Percentiles rank a stretch among this genome's conserved stretches.
Conservation (phyloP, 768 basidiomycete species). For the Postia placenta region DNA sequence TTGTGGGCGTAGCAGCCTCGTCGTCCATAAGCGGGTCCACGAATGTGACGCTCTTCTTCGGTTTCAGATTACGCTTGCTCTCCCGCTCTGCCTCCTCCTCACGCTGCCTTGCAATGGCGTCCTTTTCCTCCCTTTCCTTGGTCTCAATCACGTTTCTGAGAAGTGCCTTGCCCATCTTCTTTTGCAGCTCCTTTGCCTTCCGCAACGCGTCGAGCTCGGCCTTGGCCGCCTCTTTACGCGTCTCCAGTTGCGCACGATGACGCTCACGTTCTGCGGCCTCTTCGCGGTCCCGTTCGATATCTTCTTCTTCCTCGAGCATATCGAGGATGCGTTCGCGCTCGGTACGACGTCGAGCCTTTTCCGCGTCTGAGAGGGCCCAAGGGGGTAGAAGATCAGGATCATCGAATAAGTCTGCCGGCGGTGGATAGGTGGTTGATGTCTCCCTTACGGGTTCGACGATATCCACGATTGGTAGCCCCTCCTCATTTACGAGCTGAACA, state of each 20-base stretch:
- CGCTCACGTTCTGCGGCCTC: conserved; percentile 35
- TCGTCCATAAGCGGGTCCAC: conserved; percentile 34
- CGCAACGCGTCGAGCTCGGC: conserved; percentile 33
- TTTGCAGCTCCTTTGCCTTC: conserved; percentile 49
- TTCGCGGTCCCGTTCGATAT: conserved; percentile 34
- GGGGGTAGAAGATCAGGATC: conserved; percentile 44
- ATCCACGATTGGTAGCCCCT: conserved; percentile 75
- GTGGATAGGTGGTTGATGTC: conserved; percentile 12
- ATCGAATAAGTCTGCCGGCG: conserved; percentile 21
- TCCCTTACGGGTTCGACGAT: conserved; percentile 53
- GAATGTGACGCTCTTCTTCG: conserved; percentile 64
- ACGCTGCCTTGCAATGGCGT: conserved; percentile 23
- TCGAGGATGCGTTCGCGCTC: conserved; percentile 64
- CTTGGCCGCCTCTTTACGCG: conserved; percentile 43
- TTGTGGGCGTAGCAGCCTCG: conserved; percentile 11
- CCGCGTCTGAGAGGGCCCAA: conserved; percentile 36
- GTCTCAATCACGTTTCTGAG: conserved; percentile 39
- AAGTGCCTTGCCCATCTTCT: conserved; percentile 73
- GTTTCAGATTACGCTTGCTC: conserved; percentile 26
- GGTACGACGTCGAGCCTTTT: conserved; percentile 44
- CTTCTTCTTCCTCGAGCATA: conserved; percentile 67
- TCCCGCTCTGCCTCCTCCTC: conserved; percentile 23
- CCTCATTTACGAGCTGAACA: conserved; percentile 61
- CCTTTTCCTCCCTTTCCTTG: conserved; percentile 33
- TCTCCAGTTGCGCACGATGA: conserved; percentile 42